These are phyloP conservation scores for Eucalyptus grandis DNA, from an alignment of 345 rosid genomes.

Conservation along the genomic window DNA sequence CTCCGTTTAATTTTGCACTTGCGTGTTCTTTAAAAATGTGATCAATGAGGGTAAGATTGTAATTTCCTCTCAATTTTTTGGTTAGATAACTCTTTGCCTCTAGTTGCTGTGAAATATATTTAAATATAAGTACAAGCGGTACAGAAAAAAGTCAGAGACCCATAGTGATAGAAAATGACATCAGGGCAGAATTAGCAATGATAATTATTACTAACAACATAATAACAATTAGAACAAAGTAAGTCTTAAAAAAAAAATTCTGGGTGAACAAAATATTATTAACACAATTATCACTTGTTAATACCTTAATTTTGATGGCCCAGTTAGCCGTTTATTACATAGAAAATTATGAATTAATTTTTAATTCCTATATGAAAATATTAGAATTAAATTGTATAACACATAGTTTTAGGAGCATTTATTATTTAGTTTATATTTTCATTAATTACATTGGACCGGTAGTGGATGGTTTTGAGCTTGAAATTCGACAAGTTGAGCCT, in stretches of 20 bases:
- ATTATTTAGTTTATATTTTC: no score
- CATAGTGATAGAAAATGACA: neutral
- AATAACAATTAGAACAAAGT: no score
- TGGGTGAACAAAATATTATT: neutral
- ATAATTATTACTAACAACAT: no score
- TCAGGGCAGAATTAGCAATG: neutral
- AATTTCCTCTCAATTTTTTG: neutral
- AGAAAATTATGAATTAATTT: no score
- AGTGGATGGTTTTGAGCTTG: no score
- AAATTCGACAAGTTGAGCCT: no score
- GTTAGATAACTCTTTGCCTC: neutral
- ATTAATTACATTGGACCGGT: rapidly evolving
- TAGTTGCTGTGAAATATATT: neutral
- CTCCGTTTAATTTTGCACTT: neutral
- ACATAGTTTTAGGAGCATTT: rapidly evolving
- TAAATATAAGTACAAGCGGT: neutral
- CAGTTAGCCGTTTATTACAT: rapidly evolving
- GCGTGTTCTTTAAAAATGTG: neutral
- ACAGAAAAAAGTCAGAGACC: neutral
- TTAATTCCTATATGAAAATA: rapidly evolving
- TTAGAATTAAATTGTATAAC: no score
- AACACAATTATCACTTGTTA: no score
- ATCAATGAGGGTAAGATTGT: neutral
- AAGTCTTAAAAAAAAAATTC: no score
- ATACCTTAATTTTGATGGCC: rapidly evolving